Conservation (phyloP, 2,329 filamentous ascomycete genomes). For the Pyricularia pennisetigena region DNA sequence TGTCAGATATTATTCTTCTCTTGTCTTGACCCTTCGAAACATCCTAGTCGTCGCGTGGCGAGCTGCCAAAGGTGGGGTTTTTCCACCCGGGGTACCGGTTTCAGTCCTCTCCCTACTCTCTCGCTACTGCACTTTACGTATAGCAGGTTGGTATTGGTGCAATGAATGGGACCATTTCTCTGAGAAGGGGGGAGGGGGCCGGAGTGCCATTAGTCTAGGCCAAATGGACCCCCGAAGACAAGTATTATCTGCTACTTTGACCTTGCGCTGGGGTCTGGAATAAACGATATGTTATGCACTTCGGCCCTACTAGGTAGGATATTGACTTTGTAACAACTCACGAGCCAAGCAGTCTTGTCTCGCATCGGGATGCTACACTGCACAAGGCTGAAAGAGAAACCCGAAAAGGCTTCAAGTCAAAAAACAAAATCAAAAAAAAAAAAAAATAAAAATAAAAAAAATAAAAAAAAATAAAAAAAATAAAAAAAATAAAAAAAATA, state of each 20-base stretch:
- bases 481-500: neutral
- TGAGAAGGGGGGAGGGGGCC: neutral
- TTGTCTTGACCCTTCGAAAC: neutral
- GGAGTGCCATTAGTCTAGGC: neutral
- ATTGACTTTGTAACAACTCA: neutral
- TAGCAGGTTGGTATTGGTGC: neutral
- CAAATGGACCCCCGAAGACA: neutral
- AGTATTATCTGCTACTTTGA: neutral
- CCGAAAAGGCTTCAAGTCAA: too few species aligned
- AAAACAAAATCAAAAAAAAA: neutral
- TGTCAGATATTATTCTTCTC: neutral
- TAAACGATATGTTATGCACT: neutral
- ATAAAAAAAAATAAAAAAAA: neutral
- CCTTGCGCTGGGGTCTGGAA: neutral
- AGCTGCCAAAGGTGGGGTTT: neutral
- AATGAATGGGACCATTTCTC: neutral
- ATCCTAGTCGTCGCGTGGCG: neutral
- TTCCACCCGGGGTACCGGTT: neutral
- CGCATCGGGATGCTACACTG: neutral
- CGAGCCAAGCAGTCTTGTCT: neutral
- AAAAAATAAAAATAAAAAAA: neutral
- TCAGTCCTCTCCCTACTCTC: neutral
- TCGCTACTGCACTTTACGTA: too few species aligned
- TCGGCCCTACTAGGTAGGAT: too few species aligned
- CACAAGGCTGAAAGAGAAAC: neutral